Evolutionary conservation across 768 basidiomycete species (phyloP).

Genomic region (Gelatoporia subvermispora): DNA sequence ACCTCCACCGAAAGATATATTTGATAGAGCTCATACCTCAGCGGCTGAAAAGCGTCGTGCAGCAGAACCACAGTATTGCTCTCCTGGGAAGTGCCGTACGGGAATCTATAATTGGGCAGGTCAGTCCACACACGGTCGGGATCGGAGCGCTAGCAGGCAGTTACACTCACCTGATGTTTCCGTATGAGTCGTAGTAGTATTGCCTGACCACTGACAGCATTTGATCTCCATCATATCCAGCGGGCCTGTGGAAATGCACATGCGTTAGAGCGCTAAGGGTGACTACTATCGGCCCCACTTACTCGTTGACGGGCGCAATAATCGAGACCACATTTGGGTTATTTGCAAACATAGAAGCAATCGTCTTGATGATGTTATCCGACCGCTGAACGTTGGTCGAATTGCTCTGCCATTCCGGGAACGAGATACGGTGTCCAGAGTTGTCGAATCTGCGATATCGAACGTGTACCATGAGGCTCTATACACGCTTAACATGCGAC

Average conservation of each 20-base stretch:
- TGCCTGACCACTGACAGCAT: constrained; percentile 48
- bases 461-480: neutral
- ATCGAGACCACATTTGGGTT: constrained; percentile 51
- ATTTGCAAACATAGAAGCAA: constrained; percentile 56
- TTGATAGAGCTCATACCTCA: constrained; percentile 26
- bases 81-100: constrained; percentile 36
- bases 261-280: neutral
- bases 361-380: constrained; percentile 54
- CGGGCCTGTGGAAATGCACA: constrained; percentile 44
- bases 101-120: constrained; percentile 37
- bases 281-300: constrained; percentile 5
- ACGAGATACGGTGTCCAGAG: constrained; percentile 60
- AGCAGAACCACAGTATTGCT: constrained; percentile 62
- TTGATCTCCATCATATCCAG: constrained; percentile 54
- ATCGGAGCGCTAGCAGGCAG: constrained; percentile 1
- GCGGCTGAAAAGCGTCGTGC: constrained; percentile 76
- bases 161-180: constrained; percentile 63
- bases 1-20: neutral
- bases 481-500: neutral
- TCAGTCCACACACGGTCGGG: constrained; percentile 17
- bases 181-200: constrained; percentile 74
- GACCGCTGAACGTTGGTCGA: constrained; percentile 65
- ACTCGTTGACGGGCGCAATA: constrained; percentile 83
- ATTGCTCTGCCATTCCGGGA: constrained; percentile 67
- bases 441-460: constrained; percentile 62